Conservation (phyloP, 2,329 filamentous ascomycete species). For the Pestalotiopsis sp. region DNA sequence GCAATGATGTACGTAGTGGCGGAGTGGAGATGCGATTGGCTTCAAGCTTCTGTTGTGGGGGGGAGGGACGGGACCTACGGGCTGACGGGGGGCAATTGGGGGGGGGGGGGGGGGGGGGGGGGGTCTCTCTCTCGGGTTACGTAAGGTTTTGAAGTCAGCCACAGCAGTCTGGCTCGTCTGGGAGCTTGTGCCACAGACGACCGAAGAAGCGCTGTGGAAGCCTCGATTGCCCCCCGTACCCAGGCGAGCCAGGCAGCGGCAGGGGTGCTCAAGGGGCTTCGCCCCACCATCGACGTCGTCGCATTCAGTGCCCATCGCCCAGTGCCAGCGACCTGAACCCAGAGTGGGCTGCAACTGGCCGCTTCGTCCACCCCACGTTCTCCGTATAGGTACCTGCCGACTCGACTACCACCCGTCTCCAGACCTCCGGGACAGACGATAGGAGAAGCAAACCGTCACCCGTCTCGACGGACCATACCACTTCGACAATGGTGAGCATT, state of each 20-base stretch:
- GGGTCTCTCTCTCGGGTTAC: background rate
- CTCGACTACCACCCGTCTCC: background rate
- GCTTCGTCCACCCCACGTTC: constrained; percentile 6
- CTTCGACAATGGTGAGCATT: background rate
- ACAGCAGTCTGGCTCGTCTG: background rate
- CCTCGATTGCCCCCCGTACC: background rate
- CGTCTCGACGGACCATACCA: constrained; percentile 20
- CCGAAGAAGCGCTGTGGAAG: background rate
- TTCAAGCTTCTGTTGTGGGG: background rate
- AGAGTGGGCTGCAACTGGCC: background rate
- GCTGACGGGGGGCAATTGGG: background rate
- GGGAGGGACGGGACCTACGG: background rate
- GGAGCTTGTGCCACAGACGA: background rate
- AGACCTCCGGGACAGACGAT: background rate
- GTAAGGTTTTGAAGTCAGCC: background rate
- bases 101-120: background rate
- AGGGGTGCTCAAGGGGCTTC: background rate
- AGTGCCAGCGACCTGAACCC: background rate
- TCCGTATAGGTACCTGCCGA: background rate
- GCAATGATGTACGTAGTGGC: constrained; percentile 7
- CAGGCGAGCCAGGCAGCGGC: background rate
- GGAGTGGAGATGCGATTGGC: constrained; percentile 8
- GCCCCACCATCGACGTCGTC: constrained; percentile 11
- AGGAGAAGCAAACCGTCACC: constrained; percentile 16
- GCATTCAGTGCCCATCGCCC: background rate